Evolutionary conservation across 2,329 filamentous ascomycete genomes (phyloP).

Genomic region (Aotearoamyces nothofagi): DNA sequence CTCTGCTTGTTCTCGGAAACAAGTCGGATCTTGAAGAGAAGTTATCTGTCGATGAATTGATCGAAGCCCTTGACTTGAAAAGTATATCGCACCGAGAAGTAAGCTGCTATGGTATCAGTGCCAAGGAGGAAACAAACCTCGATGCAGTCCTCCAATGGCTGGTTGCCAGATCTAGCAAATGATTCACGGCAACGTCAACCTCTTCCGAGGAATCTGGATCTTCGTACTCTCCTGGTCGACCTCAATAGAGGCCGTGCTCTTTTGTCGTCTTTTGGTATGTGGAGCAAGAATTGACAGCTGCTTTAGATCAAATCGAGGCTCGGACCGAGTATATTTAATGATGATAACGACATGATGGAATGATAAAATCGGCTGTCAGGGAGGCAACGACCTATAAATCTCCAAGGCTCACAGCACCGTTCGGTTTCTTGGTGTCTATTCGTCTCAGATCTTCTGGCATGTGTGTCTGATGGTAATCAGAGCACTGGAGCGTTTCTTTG

Average conservation of each 20-base stretch:
- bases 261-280: no score
- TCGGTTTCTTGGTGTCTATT: not conserved
- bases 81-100: slow-evolving; percentile 84
- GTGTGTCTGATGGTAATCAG: no score
- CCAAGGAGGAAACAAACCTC: slow-evolving; percentile 96
- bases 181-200: slow-evolving; percentile 15
- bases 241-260: no score
- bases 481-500: no score
- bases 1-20: slow-evolving; percentile 86
- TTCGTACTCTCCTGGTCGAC: slow-evolving; percentile 19
- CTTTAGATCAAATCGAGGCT: slow-evolving; percentile 17
- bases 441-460: no score
- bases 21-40: slow-evolving; percentile 92
- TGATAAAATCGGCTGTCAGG: slow-evolving; percentile 25
- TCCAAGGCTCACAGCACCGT: slow-evolving; percentile 19
- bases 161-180: slow-evolving; percentile 74
- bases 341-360: slow-evolving; percentile 35
- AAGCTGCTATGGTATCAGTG: slow-evolving; percentile 96
- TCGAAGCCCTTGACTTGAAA: slow-evolving; percentile 83
- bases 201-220: slow-evolving; percentile 3
- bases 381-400: slow-evolving; percentile 31
- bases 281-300: no score
- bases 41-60: slow-evolving; percentile 85
- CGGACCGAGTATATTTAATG: slow-evolving; percentile 23
- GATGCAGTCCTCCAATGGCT: slow-evolving; percentile 95